Conservation (phyloP, 805 yeast genomes). For the Hanseniaspora taiwanica region DNA sequence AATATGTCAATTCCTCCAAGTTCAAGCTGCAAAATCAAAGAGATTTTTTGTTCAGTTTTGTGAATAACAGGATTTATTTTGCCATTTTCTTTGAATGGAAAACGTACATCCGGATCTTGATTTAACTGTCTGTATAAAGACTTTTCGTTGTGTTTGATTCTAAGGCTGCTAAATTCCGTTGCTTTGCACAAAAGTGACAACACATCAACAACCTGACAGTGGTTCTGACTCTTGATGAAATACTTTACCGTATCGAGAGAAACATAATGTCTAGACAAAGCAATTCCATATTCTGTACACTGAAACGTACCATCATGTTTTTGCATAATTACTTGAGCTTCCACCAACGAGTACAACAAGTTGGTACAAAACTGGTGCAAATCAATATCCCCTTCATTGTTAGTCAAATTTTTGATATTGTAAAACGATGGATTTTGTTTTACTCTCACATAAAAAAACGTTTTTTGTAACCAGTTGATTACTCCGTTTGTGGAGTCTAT, state of each 20-base stretch:
- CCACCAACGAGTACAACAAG: slow-evolving; percentile 22
- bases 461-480: slow-evolving; percentile 33
- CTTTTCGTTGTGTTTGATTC: slow-evolving; percentile 33
- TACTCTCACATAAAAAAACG: slow-evolving; percentile 37
- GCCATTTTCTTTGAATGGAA: slow-evolving; percentile 23
- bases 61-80: slow-evolving; percentile 16
- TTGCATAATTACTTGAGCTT: slow-evolving; percentile 20
- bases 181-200: slow-evolving; percentile 23
- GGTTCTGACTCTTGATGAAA: slow-evolving; percentile 15
- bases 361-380: slow-evolving; percentile 23
- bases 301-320: slow-evolving; percentile 8
- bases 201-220: slow-evolving; percentile 11
- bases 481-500: slow-evolving; percentile 27
- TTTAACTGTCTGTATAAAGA: slow-evolving; percentile 33
- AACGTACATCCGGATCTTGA: slow-evolving; percentile 25
- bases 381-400: slow-evolving; percentile 15
- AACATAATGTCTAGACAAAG: slow-evolving; percentile 39
- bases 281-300: slow-evolving; percentile 31
- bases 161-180: slow-evolving; percentile 28
- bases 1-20: slow-evolving; percentile 39
- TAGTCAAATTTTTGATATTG: slow-evolving; percentile 17
- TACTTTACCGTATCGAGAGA: slow-evolving; percentile 30
- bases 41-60: slow-evolving; percentile 26
- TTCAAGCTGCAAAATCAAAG: slow-evolving; percentile 34
- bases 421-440: slow-evolving; percentile 29